Evolutionary conservation across 257 asterid genomes (phyloP).

Genomic region (Fraxinus pennsylvanica): DNA sequence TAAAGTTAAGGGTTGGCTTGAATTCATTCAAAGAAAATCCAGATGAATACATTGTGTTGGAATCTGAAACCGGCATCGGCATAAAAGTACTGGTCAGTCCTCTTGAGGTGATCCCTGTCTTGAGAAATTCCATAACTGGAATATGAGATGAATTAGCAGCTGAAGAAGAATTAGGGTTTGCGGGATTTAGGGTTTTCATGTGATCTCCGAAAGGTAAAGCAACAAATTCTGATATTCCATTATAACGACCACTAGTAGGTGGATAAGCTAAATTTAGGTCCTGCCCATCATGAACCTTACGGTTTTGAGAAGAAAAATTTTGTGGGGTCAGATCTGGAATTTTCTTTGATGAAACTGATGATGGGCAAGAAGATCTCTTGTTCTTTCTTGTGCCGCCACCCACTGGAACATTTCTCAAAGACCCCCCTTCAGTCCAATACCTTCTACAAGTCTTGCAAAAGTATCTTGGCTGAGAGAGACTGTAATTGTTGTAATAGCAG

Average conservation of each 20-base stretch:
- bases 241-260: constrained; percentile 14
- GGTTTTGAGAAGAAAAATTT: constrained; percentile 42
- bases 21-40: constrained; percentile 37
- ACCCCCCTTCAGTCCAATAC: constrained; percentile 90
- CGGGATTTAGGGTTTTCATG: constrained; percentile 21
- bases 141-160: constrained; percentile 14
- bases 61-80: constrained; percentile 35
- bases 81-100: constrained; percentile 37
- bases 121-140: constrained; percentile 48
- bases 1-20: constrained; percentile 55
- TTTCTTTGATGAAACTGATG: constrained; percentile 34
- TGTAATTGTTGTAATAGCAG: constrained; percentile 86
- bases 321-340: constrained; percentile 38
- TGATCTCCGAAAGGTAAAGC: constrained; percentile 17
- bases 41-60: constrained; percentile 41
- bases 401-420: constrained; percentile 77
- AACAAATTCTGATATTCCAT: constrained; percentile 29
- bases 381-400: constrained; percentile 88
- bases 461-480: constrained; percentile 82
- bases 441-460: constrained; percentile 84
- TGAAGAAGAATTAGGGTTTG: constrained; percentile 32
- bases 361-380: constrained; percentile 43
- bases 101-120: constrained; percentile 27
- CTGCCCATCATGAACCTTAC: constrained; percentile 42
- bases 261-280: constrained; percentile 53